A percentile compares a stretch with the other conserved stretches of the same genome.
Conservation (phyloP, 805 yeast genomes). For the Metschnikowia borealis region DNA sequence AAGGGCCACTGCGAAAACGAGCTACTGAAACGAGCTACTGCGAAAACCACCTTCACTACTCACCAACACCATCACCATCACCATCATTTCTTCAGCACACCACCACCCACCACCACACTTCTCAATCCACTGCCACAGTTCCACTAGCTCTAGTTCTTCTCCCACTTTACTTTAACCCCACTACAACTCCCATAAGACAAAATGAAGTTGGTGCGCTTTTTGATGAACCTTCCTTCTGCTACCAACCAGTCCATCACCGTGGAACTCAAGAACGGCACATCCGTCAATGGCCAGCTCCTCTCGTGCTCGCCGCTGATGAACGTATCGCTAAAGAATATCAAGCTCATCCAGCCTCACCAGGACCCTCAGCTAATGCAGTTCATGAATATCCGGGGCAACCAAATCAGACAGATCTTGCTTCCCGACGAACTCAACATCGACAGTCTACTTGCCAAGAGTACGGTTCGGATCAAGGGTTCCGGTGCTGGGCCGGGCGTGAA, state of each 20-base stretch:
- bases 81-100: too few relatives aligned
- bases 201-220: conserved; percentile 71
- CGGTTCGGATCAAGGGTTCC: conserved; percentile 38
- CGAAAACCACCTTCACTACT: too few relatives aligned
- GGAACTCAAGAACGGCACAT: conserved; percentile 87
- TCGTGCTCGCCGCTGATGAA: conserved; percentile 92
- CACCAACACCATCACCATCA: too few relatives aligned
- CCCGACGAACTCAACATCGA: conserved; percentile 86
- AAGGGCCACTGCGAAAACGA: too few relatives aligned
- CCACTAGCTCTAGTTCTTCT: too few relatives aligned
- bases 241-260: conserved; percentile 84
- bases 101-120: too few relatives aligned
- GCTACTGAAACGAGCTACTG: too few relatives aligned
- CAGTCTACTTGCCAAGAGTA: conserved; percentile 50
- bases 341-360: conserved; percentile 67
- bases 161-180: too few relatives aligned
- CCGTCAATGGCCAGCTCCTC: conserved; percentile 77
- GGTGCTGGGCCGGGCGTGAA: conserved; percentile 40
- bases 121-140: too few relatives aligned
- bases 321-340: conserved; percentile 73
- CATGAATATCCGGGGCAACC: conserved; percentile 85
- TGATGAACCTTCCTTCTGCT: conserved; percentile 65
- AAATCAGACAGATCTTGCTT: conserved; percentile 73
- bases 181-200: neutral
- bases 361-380: conserved; percentile 69